These are phyloP conservation scores for Beauveria varroae DNA, from an alignment of 2,329 filamentous ascomycete species.

Conservation along the genomic window DNA sequence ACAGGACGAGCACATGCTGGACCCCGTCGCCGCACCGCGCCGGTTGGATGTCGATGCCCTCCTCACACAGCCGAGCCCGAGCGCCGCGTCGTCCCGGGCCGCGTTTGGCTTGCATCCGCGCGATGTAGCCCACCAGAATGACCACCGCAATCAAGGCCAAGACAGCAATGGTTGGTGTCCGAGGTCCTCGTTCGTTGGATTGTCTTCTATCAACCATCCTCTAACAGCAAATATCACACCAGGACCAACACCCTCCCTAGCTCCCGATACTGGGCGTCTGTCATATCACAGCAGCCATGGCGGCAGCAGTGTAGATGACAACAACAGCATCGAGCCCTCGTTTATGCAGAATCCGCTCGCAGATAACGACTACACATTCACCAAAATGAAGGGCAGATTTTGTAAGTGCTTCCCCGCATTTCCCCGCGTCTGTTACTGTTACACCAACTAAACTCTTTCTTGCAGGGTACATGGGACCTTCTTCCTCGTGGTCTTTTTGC, in stretches of 20 bases:
- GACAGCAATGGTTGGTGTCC: conserved; percentile 8
- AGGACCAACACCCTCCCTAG: conserved; percentile 8
- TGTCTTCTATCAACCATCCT: not conserved
- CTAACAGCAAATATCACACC: not conserved
- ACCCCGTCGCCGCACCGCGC: conserved; percentile 9
- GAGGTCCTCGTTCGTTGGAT: not conserved
- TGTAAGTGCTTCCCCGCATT: conserved; percentile 16
- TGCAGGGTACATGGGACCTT: conserved; percentile 28
- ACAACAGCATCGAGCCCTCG: conserved; percentile 7
- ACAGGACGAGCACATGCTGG: not conserved
- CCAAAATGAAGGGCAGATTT: conserved; percentile 22
- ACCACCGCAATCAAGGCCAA: not conserved
- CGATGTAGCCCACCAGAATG: conserved; percentile 8
- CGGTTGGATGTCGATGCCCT: conserved; percentile 6
- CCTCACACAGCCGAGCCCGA: conserved; percentile 3
- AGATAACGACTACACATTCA: conserved; percentile 25
- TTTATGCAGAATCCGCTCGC: conserved; percentile 22
- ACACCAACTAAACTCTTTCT: not conserved
- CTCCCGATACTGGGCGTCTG: conserved; percentile 5
- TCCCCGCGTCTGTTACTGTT: not conserved
- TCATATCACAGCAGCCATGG: conserved; percentile 10
- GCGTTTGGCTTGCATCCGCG: conserved; percentile 8
- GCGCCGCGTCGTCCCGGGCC: not conserved
- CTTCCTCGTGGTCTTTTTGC: conserved; percentile 29
- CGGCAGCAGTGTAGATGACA: conserved; percentile 5